Base-by-base conservation (phyloP, 108 stramenopile genomes). In the Nitzschia sp. region DNA sequence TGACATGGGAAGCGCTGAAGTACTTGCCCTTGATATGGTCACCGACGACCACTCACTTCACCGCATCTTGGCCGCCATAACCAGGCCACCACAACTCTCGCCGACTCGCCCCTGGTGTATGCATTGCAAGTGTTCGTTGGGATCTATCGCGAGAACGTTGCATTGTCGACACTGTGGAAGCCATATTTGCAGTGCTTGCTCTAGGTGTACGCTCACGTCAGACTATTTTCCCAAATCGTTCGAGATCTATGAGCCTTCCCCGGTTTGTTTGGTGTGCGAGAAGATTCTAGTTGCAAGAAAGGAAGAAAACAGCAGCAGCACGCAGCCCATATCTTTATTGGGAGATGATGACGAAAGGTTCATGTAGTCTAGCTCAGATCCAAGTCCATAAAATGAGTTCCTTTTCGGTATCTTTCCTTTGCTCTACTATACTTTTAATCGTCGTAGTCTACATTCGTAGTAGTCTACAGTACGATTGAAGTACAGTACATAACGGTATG, bases 81-180 rank as follows among this genome's bases (percentile, higher is more conserved):
- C 66, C 16, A 63, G 60, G 4, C 79, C 76, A 2, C 84, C 77
- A 55, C 75, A 75, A 45, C 66, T 62, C 61, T 88, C 93, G 16
- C 82, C 85, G 0, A 61, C 62, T 21, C 81, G 93, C 22, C 45
- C 80, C 8, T 79, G 77, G 73, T 95, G 93, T 64, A 95, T 95
- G 93, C 87, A 90, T 32, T 95, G 93, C 75, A 89, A 87, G 47
- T 33, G 30, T 0, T 73, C 67, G 17, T 67, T 85, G 38, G 78
- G 83, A 28, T 45, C 84, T 27, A 82, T 81, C 58, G 71, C 73
- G 25, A 61, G 81, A 56, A 57, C 82, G 15, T 36, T 83, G 19
- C 84, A 90, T 73, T 95, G 93, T 63, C 68, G 80, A 3, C 86
- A 90, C 47, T 95, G 93, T 58, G 83, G 88, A 38, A 63, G 88